These are phyloP conservation scores for Penicillium hesseltinei DNA, from an alignment of 2,329 filamentous ascomycete species.

Conservation along the genomic window DNA sequence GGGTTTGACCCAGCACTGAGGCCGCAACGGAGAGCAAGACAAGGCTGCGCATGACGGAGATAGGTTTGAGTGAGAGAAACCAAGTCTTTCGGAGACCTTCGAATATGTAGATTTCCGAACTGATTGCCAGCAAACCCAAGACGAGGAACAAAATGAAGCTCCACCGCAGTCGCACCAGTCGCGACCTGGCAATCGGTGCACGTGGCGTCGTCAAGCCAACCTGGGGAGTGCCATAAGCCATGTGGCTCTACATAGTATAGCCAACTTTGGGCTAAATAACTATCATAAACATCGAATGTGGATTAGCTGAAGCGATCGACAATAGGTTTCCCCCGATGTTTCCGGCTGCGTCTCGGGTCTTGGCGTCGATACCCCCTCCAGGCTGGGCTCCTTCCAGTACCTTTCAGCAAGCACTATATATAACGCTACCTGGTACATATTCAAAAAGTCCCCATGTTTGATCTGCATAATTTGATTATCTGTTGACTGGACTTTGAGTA, in stretches of 20 bases:
- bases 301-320: not conserved
- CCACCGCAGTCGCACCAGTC: conserved; percentile 1
- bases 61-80: not conserved
- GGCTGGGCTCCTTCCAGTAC: not conserved
- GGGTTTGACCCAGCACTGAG: conserved; percentile 12
- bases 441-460: not conserved
- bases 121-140: not conserved
- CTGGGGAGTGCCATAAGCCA: not conserved
- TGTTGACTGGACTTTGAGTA: not conserved
- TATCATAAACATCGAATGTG: not conserved
- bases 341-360: not conserved
- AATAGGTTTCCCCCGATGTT: not conserved
- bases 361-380: not conserved
- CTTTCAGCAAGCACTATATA: not conserved
- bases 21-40: conserved; percentile 7
- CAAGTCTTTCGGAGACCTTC: not conserved
- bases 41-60: conserved; percentile 11
- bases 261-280: not conserved
- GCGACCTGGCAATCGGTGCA: not conserved
- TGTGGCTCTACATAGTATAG: not conserved
- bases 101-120: not conserved
- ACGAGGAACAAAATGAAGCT: not conserved
- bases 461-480: not conserved
- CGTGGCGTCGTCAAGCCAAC: conserved; percentile 1
- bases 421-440: not conserved